Conservation (phyloP, 1,284 basidiomycete genomes). For the Puccinia triticina region DNA sequence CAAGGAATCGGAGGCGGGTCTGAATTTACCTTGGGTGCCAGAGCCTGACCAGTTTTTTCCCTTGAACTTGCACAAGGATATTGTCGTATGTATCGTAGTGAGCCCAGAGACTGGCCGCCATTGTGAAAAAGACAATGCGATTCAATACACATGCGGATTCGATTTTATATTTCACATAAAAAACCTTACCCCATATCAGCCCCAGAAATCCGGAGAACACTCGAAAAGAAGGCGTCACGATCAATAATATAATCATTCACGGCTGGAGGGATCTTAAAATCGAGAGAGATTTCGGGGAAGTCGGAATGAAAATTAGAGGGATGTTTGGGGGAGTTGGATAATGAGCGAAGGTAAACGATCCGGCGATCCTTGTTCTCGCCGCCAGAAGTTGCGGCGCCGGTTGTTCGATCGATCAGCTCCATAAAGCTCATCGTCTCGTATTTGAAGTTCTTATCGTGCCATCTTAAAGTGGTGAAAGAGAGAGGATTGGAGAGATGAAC, state of each 20-base stretch:
- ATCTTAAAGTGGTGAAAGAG: constrained; percentile 25
- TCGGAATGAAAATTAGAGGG: constrained; percentile 39
- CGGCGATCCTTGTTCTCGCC: background rate
- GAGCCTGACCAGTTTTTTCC: constrained; percentile 40
- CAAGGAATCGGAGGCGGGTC: background rate
- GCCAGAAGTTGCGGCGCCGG: background rate
- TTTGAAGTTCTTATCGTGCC: constrained; percentile 50
- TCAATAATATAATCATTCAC: constrained; percentile 12
- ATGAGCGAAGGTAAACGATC: constrained; percentile 44
- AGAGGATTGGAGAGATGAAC: constrained; percentile 42
- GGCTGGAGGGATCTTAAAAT: constrained; percentile 40
- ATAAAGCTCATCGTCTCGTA: constrained; percentile 43
- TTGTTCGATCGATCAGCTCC: constrained; percentile 34
- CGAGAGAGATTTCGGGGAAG: constrained; percentile 37
- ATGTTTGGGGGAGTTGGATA: constrained; percentile 44
- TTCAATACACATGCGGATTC: background rate
- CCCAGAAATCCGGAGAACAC: constrained; percentile 47
- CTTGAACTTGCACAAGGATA: constrained; percentile 46
- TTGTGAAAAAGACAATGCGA: background rate
- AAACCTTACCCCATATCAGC: constrained; percentile 48
- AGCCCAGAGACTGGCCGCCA: constrained; percentile 42
- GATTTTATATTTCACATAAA: background rate
- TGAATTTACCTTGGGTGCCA: constrained; percentile 49
- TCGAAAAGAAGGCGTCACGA: constrained; percentile 39
- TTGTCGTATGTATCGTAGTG: constrained; percentile 51